These are phyloP conservation scores for Kuraishia piskuri DNA, from an alignment of 805 yeast genomes.

Conservation along the genomic window DNA sequence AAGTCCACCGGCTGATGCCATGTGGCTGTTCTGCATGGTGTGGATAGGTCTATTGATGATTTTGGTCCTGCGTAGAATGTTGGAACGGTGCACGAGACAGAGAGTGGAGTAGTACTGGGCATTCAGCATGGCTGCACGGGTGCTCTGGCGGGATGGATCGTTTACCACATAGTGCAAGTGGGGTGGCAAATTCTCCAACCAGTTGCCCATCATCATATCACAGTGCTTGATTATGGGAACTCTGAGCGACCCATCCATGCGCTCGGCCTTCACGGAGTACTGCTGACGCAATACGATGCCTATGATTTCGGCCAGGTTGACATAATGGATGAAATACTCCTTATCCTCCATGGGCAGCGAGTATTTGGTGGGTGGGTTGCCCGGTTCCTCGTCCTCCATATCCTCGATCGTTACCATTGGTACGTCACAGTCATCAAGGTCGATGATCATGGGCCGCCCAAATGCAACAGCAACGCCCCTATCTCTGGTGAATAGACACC, in stretches of 20 bases:
- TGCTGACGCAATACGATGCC: constrained; percentile 62
- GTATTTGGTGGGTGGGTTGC: constrained; percentile 27
- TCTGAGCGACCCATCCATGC: constrained; percentile 22
- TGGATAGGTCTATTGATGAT: not conserved
- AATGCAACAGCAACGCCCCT: constrained; percentile 60
- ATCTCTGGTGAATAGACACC: constrained; percentile 70
- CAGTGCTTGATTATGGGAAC: constrained; percentile 35
- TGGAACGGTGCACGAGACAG: constrained; percentile 6
- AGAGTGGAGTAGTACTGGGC: constrained; percentile 6
- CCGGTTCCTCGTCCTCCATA: constrained; percentile 47
- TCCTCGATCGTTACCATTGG: constrained; percentile 64
- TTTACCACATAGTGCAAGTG: constrained; percentile 47
- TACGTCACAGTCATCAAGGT: constrained; percentile 67
- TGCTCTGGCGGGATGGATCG: constrained; percentile 19
- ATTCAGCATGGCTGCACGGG: constrained; percentile 3
- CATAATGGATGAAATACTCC: constrained; percentile 49
- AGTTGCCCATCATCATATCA: constrained; percentile 64
- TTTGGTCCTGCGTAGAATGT: constrained; percentile 5
- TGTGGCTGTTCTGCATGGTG: constrained; percentile 12
- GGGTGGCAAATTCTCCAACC: constrained; percentile 59
- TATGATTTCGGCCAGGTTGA: constrained; percentile 60
- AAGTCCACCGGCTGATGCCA: not conserved
- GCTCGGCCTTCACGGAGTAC: constrained; percentile 49
- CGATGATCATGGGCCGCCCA: constrained; percentile 64
- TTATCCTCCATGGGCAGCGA: constrained; percentile 38